These are phyloP conservation scores for Endotrypanum monterogeii DNA, from an alignment of 208 protist genomes.

Conservation along the genomic window DNA sequence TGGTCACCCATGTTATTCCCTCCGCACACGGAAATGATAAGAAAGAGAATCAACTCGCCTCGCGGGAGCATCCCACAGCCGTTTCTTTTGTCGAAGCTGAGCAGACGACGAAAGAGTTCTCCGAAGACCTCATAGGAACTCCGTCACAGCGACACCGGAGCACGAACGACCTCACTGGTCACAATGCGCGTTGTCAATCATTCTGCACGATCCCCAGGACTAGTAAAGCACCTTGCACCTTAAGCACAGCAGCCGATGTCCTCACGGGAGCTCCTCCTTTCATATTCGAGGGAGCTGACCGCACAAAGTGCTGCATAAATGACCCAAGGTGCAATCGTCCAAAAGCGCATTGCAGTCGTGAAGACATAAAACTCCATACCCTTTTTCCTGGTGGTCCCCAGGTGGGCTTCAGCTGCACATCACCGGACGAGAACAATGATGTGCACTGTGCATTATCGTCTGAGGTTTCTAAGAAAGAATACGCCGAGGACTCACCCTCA, in stretches of 20 bases:
- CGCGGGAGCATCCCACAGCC: no score
- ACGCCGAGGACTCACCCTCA: constrained; percentile 1
- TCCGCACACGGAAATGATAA: not conserved
- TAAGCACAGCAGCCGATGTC: not conserved
- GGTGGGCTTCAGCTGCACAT: not conserved
- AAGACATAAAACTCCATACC: no score
- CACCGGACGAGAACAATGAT: no score
- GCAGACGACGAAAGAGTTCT: not conserved
- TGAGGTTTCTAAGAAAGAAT: constrained; percentile 1
- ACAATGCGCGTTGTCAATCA: not conserved
- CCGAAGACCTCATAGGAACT: not conserved
- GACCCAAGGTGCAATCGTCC: no score
- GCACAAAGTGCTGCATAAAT: no score
- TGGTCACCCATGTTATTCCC: not conserved
- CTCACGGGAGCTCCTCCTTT: not conserved
- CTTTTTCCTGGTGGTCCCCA: no score
- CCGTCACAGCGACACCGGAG: not conserved
- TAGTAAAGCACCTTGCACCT: no score
- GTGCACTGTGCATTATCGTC: no score
- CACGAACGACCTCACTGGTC: not conserved
- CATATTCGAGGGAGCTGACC: no score
- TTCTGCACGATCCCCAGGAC: no score
- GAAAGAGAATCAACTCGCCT: not conserved
- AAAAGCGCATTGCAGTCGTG: no score
- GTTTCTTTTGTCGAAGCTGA: not conserved